Conservation (phyloP, 176 grass and related monocot genomes). For the Elaeis guineensis region DNA sequence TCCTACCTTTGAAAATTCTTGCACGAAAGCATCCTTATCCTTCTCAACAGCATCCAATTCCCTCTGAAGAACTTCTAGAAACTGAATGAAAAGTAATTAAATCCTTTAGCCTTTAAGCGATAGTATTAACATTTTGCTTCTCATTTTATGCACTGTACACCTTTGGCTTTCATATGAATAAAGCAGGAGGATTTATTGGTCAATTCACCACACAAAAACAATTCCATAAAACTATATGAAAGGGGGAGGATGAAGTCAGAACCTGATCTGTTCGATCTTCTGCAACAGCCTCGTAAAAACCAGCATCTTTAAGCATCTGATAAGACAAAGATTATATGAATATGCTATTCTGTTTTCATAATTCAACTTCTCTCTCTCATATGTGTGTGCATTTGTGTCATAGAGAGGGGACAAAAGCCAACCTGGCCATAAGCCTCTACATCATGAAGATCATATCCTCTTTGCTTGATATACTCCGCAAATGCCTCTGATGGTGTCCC, state of each 20-base stretch:
- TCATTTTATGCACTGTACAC: no score
- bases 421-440: slow-evolving; percentile 88
- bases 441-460: slow-evolving; percentile 92
- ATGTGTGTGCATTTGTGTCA: no score
- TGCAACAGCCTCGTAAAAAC: slow-evolving; percentile 60
- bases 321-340: not conserved
- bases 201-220: no score
- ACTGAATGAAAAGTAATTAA: slow-evolving; percentile 31
- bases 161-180: no score
- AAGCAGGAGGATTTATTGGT: no score
- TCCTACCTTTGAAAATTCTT: slow-evolving; percentile 76
- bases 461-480: slow-evolving; percentile 64
- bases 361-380: no score
- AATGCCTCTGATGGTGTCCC: slow-evolving; percentile 73
- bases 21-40: slow-evolving; percentile 66
- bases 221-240: no score
- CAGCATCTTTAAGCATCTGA: slow-evolving; percentile 77
- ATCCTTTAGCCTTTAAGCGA: no score
- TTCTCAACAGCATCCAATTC: slow-evolving; percentile 69
- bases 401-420: slow-evolving; percentile 11
- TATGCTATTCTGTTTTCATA: no score
- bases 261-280: slow-evolving; percentile 95
- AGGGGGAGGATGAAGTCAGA: no score
- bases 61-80: slow-evolving; percentile 54
- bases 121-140: no score